Base-by-base conservation (phyloP, 208 protist genomes). In the Leishmania major region DNA sequence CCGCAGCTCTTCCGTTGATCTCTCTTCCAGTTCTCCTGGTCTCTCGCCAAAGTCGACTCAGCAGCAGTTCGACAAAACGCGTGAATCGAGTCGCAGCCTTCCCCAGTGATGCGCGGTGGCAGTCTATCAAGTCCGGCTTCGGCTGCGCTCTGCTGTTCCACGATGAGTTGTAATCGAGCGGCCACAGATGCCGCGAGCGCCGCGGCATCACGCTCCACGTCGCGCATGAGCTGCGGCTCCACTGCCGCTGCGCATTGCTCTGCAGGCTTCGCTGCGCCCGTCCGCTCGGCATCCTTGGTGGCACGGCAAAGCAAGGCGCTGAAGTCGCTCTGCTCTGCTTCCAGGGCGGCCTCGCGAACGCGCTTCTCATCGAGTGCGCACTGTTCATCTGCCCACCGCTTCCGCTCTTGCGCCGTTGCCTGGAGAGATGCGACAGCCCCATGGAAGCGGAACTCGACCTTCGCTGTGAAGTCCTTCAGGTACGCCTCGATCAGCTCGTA, bases 381-480 rank as follows among this genome's bases (percentile, higher is more conserved):
- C 81, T 78, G 75, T 28, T 55, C 75, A 28, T 84, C 81, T 10
- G 81, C 75, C 81, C 81, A 84, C 67, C 25, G 62, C 53, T 84
- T 84, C 53, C 81, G 59, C 57, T 84, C 75, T 25, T 57, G 75
- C 64, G 72, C 73, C 75, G 62, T 7, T n/a, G 64, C 73, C 53
- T 76, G 75, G 37, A 84, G 81, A 10, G 53, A 37, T 15, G 45
- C 53, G 0, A 84, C 75, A 28, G 81, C 67, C 25, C n/a, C 66
- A 2, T 76, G 74, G 60, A 84, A 84, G 75, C 75, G 75, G 17
- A 25, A 7, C 49, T 80, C 81, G 11, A 84, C 75, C 22, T 45
- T 51, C 35, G 81, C 67, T 10, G 53, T 79, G 40, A 55, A 59
- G 0, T 59, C 35, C 51, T 37, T 22, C 45, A 78, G 57, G 40